A percentile compares a stretch with the other conserved stretches of the same genome.
Conservation (phyloP, 208 protist genomes). For the Trypanosoma caninum region DNA sequence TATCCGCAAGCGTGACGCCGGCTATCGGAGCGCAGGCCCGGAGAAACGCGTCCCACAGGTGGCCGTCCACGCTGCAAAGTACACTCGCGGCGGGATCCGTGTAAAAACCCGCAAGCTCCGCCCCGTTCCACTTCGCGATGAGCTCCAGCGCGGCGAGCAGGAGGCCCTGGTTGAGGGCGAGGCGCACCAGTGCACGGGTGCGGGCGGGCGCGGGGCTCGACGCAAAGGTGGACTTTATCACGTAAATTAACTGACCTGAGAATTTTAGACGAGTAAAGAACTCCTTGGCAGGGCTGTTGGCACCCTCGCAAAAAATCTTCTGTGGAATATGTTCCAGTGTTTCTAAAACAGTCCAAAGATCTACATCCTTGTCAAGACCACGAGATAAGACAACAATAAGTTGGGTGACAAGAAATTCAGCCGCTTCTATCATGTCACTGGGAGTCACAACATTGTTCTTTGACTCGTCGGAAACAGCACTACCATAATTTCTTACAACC, state of each 20-base stretch:
- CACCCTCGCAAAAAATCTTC: conserved; percentile 21
- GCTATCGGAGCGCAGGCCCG: conserved; percentile 40
- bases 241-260: conserved; percentile 47
- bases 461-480: not conserved
- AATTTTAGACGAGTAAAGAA: conserved; percentile 39
- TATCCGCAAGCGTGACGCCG: conserved; percentile 38
- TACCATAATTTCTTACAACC: conserved; percentile 17
- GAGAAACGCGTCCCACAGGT: conserved; percentile 49
- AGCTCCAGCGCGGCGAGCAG: conserved; percentile 56
- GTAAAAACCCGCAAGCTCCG: conserved; percentile 39
- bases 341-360: conserved; percentile 61
- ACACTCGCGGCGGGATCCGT: conserved; percentile 13
- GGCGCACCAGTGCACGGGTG: conserved; percentile 42
- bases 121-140: conserved; percentile 39
- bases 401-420: conserved; percentile 25
- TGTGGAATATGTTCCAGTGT: conserved; percentile 32
- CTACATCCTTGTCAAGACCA: conserved; percentile 32
- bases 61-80: conserved; percentile 19
- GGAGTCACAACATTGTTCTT: not conserved
- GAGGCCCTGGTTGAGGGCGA: conserved; percentile 59
- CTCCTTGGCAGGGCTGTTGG: conserved; percentile 12
- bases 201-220: conserved; percentile 18
- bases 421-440: conserved; percentile 41
- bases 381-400: conserved; percentile 38
- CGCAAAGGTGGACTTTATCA: conserved; percentile 36